A percentile compares a stretch with the other conserved stretches of the same genome.
Conservation (phyloP, 305 asterid species). For the Fraxinus platypoda region DNA sequence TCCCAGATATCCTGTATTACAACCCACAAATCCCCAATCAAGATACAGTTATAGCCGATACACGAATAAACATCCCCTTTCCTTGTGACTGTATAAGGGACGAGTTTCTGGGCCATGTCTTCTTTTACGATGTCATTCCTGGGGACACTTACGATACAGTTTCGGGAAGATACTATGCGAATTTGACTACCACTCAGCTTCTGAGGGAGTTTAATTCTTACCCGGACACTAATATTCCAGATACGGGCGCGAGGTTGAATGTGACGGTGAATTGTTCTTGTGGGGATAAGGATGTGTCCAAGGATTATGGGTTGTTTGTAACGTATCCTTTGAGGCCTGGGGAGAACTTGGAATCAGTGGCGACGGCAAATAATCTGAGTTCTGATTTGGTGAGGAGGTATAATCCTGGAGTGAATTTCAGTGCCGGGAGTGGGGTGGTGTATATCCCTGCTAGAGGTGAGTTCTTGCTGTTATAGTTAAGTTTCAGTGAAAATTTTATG, state of each 20-base stretch:
- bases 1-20: constrained; percentile 30
- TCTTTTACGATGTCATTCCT: constrained; percentile 31
- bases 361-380: constrained; percentile 44
- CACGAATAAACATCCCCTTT: constrained; percentile 61
- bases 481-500: background rate
- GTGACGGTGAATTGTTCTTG: constrained; percentile 85
- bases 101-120: constrained; percentile 51
- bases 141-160: constrained; percentile 40
- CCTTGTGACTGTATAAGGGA: constrained; percentile 58
- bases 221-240: constrained; percentile 47
- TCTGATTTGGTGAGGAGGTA: constrained; percentile 45
- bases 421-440: constrained; percentile 46
- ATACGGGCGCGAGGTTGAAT: constrained; percentile 37
- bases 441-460: constrained; percentile 78
- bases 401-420: constrained; percentile 56
- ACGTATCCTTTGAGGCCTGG: constrained; percentile 65
- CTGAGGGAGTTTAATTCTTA: constrained; percentile 44
- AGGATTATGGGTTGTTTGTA: constrained; percentile 67
- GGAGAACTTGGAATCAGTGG: constrained; percentile 54
- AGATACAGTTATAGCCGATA: constrained; percentile 37
- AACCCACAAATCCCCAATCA: constrained; percentile 45
- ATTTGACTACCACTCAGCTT: constrained; percentile 45
- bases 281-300: constrained; percentile 49
- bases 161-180: constrained; percentile 41
- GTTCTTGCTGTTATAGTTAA: background rate